Conservation (phyloP, 345 rosid species). For the Citrus cavaleriei region DNA sequence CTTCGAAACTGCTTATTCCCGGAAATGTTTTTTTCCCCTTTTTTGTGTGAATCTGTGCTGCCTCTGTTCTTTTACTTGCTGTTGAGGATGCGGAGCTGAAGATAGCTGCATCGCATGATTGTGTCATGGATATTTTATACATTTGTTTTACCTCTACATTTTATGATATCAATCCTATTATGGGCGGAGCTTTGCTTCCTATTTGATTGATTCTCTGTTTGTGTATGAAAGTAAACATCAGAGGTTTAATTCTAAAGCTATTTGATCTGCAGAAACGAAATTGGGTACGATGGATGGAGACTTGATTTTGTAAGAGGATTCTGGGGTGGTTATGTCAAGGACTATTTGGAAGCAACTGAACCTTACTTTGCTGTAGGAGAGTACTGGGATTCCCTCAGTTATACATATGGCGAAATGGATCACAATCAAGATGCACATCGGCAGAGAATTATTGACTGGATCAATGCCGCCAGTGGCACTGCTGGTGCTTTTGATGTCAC, state of each 20-base stretch:
- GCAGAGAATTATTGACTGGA: constrained; percentile 92
- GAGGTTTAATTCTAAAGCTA: neutral
- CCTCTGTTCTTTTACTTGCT: neutral
- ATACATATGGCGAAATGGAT: constrained; percentile 87
- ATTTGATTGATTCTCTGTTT: neutral
- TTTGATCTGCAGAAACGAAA: constrained; percentile 64
- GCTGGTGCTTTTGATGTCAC: constrained; percentile 98
- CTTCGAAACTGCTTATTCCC: neutral
- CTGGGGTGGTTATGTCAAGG: constrained; percentile 99
- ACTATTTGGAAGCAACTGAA: constrained; percentile 79
- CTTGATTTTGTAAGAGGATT: constrained; percentile 98
- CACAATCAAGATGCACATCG: constrained; percentile 94
- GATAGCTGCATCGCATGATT: neutral
- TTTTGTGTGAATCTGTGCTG: neutral
- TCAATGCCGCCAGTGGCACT: constrained; percentile 75
- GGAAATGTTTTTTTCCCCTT: neutral
- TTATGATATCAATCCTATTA: neutral
- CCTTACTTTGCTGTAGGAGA: constrained; percentile 94
- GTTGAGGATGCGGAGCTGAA: neutral
- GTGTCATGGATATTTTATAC: neutral
- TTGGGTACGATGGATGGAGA: constrained; percentile 99
- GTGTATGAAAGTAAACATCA: neutral
- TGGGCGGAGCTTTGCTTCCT: neutral
- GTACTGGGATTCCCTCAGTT: constrained; percentile 93
- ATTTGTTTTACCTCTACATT: neutral